Evolutionary conservation across 2,329 filamentous ascomycete species (phyloP).

Genomic region (Ilyonectria sp.): DNA sequence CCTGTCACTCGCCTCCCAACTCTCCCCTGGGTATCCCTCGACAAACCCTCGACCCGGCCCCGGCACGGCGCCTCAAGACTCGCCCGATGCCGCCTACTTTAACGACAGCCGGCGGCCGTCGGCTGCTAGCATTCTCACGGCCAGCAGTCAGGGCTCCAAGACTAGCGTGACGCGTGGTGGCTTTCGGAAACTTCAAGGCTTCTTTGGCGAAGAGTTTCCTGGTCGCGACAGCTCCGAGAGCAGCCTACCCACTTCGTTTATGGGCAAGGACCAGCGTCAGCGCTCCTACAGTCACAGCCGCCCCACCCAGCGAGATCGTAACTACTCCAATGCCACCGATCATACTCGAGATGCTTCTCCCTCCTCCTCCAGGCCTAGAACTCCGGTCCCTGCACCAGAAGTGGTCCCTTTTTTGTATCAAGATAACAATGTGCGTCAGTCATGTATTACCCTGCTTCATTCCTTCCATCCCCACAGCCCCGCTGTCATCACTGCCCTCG

Average conservation of each 20-base stretch:
- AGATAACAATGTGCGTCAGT: conserved; percentile 75
- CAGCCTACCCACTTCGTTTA: conserved; percentile 67
- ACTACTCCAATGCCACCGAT: conserved; percentile 84
- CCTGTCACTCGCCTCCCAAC: conserved; percentile 72
- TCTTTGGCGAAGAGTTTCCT: conserved; percentile 92
- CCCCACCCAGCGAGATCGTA: conserved; percentile 77
- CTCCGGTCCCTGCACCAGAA: conserved; percentile 90
- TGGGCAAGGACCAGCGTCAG: conserved; percentile 72
- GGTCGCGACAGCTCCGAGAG: conserved; percentile 82
- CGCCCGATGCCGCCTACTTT: conserved; percentile 72
- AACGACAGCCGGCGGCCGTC: conserved; percentile 87
- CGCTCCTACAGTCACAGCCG: conserved; percentile 74
- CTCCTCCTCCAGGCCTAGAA: conserved; percentile 82
- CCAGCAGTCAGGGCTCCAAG: conserved; percentile 88
- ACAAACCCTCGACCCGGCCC: conserved; percentile 48
- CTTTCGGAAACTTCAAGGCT: conserved; percentile 87
- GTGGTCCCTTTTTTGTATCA: conserved; percentile 99
- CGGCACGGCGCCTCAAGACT: conserved; percentile 68
- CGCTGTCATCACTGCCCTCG: conserved; percentile 28
- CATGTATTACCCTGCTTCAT: conserved; percentile 45
- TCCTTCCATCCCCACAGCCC: conserved; percentile 29
- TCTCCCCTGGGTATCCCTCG: conserved; percentile 79
- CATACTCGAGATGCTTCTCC: conserved; percentile 83
- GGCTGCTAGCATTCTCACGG: conserved; percentile 83
- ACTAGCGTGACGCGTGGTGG: conserved; percentile 79